phyloP scores from a whole-genome alignment of 192 early-diverging fungal species.

The Entophlyctis helioformis region DNA sequence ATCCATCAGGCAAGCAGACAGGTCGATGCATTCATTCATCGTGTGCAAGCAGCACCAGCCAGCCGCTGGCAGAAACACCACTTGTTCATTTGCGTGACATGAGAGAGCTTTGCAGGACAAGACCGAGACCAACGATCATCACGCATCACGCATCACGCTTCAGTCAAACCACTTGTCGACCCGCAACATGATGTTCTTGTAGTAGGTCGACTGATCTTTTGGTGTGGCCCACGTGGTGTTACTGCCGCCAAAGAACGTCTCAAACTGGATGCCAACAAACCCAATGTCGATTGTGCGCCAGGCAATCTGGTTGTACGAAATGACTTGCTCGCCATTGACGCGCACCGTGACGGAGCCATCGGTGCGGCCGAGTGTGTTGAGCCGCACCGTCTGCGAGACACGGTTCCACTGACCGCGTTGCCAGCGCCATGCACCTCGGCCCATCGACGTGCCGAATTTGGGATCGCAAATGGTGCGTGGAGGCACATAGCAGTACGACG shows the following conservation, averaged over 20 bases:
- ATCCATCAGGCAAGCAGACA: too few relatives aligned
- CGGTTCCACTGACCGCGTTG: slow-evolving; percentile 31
- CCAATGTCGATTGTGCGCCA: slow-evolving; percentile 4
- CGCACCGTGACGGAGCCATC: slow-evolving; percentile 16
- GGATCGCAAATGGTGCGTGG: slow-evolving; percentile 36
- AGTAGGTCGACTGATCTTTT: slow-evolving; percentile 13
- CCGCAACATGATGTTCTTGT: slow-evolving; percentile 10
- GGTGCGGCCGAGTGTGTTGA: slow-evolving; percentile 8
- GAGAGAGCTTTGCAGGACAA: too few relatives aligned
- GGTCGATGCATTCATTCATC: too few relatives aligned
- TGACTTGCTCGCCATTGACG: slow-evolving; percentile 9
- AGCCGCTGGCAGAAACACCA: too few relatives aligned
- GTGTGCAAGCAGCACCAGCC: too few relatives aligned
- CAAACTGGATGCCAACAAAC: slow-evolving; percentile 27
- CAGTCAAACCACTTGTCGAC: neutral
- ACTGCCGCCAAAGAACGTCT: slow-evolving; percentile 28
- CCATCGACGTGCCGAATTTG: slow-evolving; percentile 35
- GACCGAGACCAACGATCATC: neutral
- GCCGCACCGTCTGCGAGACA: slow-evolving; percentile 24
- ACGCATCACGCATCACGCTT: neutral
- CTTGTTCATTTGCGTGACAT: neutral
- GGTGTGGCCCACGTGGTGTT: slow-evolving; percentile 14
- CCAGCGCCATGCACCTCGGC: slow-evolving; percentile 35
- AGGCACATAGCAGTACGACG: slow-evolving; percentile 15
- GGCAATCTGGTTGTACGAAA: slow-evolving; percentile 10